Evolutionary conservation across 2,329 filamentous ascomycete species (phyloP).

Genomic region (Canariomyces notabilis): DNA sequence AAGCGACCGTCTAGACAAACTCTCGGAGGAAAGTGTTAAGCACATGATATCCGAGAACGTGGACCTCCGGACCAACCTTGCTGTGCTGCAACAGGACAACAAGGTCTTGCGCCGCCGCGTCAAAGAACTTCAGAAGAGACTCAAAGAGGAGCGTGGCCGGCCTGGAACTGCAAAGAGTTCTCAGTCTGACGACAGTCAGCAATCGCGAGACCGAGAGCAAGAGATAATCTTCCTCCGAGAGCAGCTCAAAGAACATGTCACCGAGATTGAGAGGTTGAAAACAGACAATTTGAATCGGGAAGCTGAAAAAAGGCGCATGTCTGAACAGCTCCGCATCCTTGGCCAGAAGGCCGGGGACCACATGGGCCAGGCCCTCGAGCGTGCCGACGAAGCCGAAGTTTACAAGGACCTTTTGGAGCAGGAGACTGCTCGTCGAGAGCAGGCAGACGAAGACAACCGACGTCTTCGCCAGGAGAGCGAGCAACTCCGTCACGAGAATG

Average conservation of each 20-base stretch:
- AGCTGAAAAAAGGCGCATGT: constrained; percentile 78
- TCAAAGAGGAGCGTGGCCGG: constrained; percentile 60
- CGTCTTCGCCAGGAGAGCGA: constrained; percentile 64
- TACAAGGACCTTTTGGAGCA: constrained; percentile 94
- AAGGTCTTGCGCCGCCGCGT: constrained; percentile 75
- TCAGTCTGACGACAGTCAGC: constrained; percentile 54
- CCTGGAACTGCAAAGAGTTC: constrained; percentile 55
- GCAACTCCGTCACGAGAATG: constrained; percentile 84
- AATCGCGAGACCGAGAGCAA: constrained; percentile 70
- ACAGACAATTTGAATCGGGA: constrained; percentile 75
- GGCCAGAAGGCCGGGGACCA: constrained; percentile 38
- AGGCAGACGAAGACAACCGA: constrained; percentile 84
- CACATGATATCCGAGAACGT: constrained; percentile 98
- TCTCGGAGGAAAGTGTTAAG: constrained; percentile 93
- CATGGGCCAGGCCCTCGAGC: constrained; percentile 45
- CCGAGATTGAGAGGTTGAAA: constrained; percentile 75
- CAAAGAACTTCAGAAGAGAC: constrained; percentile 78
- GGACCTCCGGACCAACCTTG: constrained; percentile 83
- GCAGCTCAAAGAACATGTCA: constrained; percentile 75
- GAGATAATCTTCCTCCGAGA: constrained; percentile 83
- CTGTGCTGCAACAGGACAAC: constrained; percentile 86
- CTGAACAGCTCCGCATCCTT: constrained; percentile 65
- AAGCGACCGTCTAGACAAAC: constrained; percentile 84
- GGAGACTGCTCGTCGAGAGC: constrained; percentile 82
- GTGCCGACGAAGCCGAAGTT: constrained; percentile 69